Percentiles rank a stretch among this genome's conserved stretches.
Conservation (phyloP, 129 eudicot genomes). For the Lactuca sativa region DNA sequence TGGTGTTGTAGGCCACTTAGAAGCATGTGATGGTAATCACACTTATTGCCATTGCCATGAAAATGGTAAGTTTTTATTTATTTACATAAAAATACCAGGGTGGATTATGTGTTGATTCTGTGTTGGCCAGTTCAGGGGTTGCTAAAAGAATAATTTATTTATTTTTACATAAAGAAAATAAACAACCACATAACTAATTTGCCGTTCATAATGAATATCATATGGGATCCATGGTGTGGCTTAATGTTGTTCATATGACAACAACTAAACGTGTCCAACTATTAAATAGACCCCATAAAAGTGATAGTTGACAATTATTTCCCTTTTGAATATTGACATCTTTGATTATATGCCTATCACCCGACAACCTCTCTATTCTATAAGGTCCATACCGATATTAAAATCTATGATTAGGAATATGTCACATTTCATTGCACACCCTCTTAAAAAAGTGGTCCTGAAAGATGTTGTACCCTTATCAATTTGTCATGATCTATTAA, state of each 20-base stretch:
- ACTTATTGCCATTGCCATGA: constrained; percentile 74
- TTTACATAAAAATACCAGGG: not conserved
- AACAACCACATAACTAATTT: not conserved
- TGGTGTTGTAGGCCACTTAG: constrained; percentile 93
- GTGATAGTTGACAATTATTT: constrained; percentile 1
- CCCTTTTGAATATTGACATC: constrained; percentile 9
- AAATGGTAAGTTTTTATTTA: constrained; percentile 61
- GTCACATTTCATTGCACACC: constrained; percentile 14
- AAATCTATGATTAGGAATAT: constrained; percentile 23
- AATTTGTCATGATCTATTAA: constrained; percentile 38
- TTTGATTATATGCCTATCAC: constrained; percentile 2
- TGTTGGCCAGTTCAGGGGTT: not conserved
- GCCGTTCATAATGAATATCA: constrained; percentile 6
- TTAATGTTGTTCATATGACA: constrained; percentile 1
- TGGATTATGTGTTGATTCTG: too few species aligned
- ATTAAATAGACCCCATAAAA: constrained; percentile 11
- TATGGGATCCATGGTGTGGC: constrained; percentile 20
- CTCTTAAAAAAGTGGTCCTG: constrained; percentile 48
- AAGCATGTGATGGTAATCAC: constrained; percentile 75
- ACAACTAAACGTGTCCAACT: constrained; percentile 13
- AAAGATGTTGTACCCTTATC: constrained; percentile 36
- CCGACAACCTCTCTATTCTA: not conserved
- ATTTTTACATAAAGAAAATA: not conserved
- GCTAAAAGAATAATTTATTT: not conserved
- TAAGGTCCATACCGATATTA: constrained; percentile 28